Conservation (phyloP, 1,284 basidiomycete genomes). For the Cryptococcus hybrid region DNA sequence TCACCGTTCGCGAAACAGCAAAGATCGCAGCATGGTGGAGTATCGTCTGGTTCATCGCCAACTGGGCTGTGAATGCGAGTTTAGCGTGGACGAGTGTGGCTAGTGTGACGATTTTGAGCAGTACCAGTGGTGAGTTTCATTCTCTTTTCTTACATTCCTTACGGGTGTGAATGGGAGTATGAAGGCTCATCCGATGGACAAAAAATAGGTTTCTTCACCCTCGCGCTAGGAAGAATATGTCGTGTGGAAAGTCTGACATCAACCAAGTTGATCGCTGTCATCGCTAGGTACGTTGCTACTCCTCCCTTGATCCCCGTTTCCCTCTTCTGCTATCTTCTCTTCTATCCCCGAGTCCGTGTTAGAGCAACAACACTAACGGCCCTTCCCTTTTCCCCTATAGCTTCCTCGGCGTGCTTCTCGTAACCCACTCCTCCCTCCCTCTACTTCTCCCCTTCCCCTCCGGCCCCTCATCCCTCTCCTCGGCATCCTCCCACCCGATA, state of each 20-base stretch:
- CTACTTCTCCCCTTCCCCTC: slow-evolving; percentile 6
- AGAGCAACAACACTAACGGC: too few relatives aligned
- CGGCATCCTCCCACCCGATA: slow-evolving; percentile 7
- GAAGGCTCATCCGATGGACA: background rate
- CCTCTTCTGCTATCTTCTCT: background rate
- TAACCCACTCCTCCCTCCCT: slow-evolving; percentile 68
- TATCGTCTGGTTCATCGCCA: slow-evolving; percentile 85
- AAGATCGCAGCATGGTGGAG: slow-evolving; percentile 74
- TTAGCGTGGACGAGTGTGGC: slow-evolving; percentile 85
- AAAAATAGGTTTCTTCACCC: slow-evolving; percentile 82
- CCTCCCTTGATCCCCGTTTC: background rate
- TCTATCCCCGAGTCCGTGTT: too few relatives aligned
- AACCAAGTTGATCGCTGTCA: slow-evolving; percentile 75
- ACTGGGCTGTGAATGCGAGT: slow-evolving; percentile 81
- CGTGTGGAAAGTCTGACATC: slow-evolving; percentile 75
- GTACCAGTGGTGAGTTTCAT: slow-evolving; percentile 71
- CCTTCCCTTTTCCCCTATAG: slow-evolving; percentile 54
- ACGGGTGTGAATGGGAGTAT: background rate
- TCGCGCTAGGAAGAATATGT: slow-evolving; percentile 79
- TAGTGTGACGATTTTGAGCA: slow-evolving; percentile 82
- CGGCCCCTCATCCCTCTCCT: background rate
- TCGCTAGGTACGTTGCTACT: slow-evolving; percentile 61
- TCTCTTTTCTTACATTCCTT: slow-evolving; percentile 8
- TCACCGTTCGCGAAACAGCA: slow-evolving; percentile 71
- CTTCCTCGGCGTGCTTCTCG: slow-evolving; percentile 80